Percentiles rank a stretch among this genome's conserved stretches.
phyloP scores from a whole-genome alignment of 2,329 filamentous ascomycete genomes.

The Fusarium haematococcum region DNA sequence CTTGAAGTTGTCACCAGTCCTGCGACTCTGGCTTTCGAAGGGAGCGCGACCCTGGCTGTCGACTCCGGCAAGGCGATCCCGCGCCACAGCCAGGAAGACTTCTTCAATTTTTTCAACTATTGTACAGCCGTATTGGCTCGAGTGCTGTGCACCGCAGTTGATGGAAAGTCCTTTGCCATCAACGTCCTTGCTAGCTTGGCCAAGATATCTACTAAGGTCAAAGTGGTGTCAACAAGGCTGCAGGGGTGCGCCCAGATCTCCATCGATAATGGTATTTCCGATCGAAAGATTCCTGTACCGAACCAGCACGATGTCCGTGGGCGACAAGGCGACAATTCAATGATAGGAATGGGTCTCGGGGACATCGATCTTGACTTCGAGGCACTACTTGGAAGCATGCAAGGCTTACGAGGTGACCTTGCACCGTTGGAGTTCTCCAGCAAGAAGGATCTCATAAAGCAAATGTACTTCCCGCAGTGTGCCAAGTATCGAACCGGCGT shows the following conservation, averaged over 20 bases:
- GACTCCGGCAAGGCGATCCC: not conserved
- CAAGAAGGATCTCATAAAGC: not conserved
- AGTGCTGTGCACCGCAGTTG: not conserved
- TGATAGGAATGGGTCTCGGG: too few relatives aligned
- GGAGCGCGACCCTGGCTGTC: rapidly evolving
- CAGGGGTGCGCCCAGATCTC: not conserved
- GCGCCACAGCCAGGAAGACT: not conserved
- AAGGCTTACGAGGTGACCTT: not conserved
- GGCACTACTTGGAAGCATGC: not conserved
- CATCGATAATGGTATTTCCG: not conserved
- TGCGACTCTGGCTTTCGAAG: not conserved
- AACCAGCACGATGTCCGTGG: not conserved
- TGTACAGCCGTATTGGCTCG: not conserved
- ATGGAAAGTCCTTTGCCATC: not conserved
- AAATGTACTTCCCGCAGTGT: not conserved
- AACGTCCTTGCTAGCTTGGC: not conserved
- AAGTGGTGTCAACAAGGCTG: not conserved
- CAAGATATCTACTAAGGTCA: not conserved
- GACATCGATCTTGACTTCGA: not conserved
- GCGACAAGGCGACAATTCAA: not conserved
- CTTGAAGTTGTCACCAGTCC: rapidly evolving
- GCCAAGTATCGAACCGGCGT: not conserved
- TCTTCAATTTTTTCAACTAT: not conserved
- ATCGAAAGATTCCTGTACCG: not conserved
- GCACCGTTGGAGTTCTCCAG: not conserved